A percentile compares a stretch with the other conserved stretches of the same genome.
These are phyloP conservation scores for Eustoma russellianum DNA, from an alignment of 257 asterid species.

Conservation along the genomic window DNA sequence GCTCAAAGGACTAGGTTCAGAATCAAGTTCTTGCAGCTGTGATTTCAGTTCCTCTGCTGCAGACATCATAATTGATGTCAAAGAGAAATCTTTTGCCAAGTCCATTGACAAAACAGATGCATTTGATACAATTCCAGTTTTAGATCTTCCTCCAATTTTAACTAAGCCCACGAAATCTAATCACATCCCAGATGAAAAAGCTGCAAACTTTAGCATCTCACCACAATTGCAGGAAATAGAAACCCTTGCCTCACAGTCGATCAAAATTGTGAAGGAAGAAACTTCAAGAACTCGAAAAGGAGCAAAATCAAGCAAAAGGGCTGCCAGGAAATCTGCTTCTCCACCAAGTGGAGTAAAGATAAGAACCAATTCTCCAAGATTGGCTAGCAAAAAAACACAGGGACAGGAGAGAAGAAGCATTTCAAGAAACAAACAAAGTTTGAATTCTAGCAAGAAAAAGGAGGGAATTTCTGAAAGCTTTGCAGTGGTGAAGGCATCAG, in stretches of 20 bases:
- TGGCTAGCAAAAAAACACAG: conserved; percentile 26
- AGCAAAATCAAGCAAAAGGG: not conserved
- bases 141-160: conserved; percentile 48
- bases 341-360: conserved; percentile 47
- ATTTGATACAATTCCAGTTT: conserved; percentile 29
- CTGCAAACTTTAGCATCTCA: conserved; percentile 3
- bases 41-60: conserved; percentile 35
- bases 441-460: conserved; percentile 12
- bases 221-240: conserved; percentile 2
- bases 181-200: conserved; percentile 4
- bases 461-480: conserved; percentile 38
- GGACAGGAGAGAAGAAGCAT: conserved; percentile 25
- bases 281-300: conserved; percentile 1
- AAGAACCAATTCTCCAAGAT: conserved; percentile 33
- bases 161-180: conserved; percentile 28
- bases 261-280: conserved; percentile 2
- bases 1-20: conserved; percentile 12
- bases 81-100: conserved; percentile 14
- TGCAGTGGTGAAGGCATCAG: conserved; percentile 79
- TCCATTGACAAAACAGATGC: conserved; percentile 12
- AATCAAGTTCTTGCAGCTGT: conserved; percentile 30
- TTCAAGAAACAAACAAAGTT: conserved; percentile 12
- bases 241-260: conserved; percentile 5
- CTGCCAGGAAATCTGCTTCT: conserved; percentile 40
- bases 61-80: conserved; percentile 53